Conservation (phyloP, 1,284 basidiomycete species). For the Ustilago hordei region DNA sequence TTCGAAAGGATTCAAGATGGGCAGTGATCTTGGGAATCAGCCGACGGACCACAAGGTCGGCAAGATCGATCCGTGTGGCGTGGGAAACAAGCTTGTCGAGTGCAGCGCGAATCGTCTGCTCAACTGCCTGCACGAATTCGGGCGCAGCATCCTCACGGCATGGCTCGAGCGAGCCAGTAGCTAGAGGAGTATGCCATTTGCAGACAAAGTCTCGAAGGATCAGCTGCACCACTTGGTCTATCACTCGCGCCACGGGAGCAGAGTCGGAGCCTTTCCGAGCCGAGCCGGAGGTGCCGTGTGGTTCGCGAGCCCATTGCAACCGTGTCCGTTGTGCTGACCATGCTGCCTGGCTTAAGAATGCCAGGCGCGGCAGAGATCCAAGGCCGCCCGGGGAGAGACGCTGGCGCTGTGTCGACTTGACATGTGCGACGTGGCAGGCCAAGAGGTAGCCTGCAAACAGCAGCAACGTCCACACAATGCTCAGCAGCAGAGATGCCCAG, state of each 20-base stretch:
- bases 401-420: background rate
- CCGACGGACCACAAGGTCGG: constrained; percentile 82
- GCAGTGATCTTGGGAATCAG: constrained; percentile 87
- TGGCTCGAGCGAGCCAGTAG: constrained; percentile 31
- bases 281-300: background rate
- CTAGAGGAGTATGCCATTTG: constrained; percentile 56
- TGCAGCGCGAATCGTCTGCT: constrained; percentile 78
- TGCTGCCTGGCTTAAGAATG: constrained; percentile 43
- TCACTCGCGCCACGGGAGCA: constrained; percentile 16
- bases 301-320: constrained; percentile 39
- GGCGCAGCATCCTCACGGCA: constrained; percentile 74
- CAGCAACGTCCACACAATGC: constrained; percentile 22
- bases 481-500: constrained; percentile 37
- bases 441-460: constrained; percentile 20
- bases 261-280: constrained; percentile 12
- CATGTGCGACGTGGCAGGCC: constrained; percentile 31
- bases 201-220: constrained; percentile 63
- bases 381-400: constrained; percentile 17
- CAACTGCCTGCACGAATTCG: constrained; percentile 86
- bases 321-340: constrained; percentile 50
- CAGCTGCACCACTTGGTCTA: constrained; percentile 40
- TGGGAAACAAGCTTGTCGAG: constrained; percentile 76
- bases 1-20: constrained; percentile 89
- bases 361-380: constrained; percentile 32
- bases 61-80: constrained; percentile 77